phyloP scores from a whole-genome alignment of 768 basidiomycete genomes.

The Podaxis carcinomalis region DNA sequence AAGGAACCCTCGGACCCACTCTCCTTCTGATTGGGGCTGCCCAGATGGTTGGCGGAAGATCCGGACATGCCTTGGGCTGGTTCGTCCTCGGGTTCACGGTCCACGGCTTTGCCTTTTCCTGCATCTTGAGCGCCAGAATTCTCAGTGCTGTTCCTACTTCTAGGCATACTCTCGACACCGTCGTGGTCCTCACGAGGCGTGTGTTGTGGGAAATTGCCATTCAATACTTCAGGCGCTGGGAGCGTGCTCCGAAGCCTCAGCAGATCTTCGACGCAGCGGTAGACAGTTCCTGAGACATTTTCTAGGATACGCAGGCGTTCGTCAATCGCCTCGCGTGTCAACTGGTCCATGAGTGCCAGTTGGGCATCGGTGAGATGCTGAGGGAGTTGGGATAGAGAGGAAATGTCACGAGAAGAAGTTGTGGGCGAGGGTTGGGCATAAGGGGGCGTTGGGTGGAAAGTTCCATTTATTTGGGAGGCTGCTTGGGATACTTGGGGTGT shows the following conservation, averaged over 20 bases:
- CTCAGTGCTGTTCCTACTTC: background rate
- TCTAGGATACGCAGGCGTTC: conserved; percentile 78
- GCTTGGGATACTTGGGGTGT: background rate
- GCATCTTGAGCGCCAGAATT: background rate
- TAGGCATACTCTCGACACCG: background rate
- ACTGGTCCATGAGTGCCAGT: conserved; percentile 55
- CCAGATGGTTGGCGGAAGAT: background rate
- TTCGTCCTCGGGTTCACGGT: background rate
- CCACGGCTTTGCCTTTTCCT: conserved; percentile 7
- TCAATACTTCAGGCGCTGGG: conserved; percentile 25
- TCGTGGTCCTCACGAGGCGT: background rate
- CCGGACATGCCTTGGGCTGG: background rate
- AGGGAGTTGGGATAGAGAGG: conserved; percentile 32
- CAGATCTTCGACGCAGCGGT: conserved; percentile 75
- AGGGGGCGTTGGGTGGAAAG: background rate
- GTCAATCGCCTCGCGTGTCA: conserved; percentile 80
- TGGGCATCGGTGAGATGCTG: conserved; percentile 55
- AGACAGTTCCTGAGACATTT: conserved; percentile 70
- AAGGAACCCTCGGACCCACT: conserved; percentile 5
- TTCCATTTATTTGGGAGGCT: background rate
- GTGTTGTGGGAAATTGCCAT: background rate
- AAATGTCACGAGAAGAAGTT: background rate
- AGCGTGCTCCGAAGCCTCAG: conserved; percentile 71
- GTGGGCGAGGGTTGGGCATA: background rate
- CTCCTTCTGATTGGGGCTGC: background rate